A percentile compares a stretch with the other conserved stretches of the same genome.
These are phyloP conservation scores for Thelonectria rubi DNA, from an alignment of 2,329 filamentous ascomycete species.

Conservation along the genomic window DNA sequence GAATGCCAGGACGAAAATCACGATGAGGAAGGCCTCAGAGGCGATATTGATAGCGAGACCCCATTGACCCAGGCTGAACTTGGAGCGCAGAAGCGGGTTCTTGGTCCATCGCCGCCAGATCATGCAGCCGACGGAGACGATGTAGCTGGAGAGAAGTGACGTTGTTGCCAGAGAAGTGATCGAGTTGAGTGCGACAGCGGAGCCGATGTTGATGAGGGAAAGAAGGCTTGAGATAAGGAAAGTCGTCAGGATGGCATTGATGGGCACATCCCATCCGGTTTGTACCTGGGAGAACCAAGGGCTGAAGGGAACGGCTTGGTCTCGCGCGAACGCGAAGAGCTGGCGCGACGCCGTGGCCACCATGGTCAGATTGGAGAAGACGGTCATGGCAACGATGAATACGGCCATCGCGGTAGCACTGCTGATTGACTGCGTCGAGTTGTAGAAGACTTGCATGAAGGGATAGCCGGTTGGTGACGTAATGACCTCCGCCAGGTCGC, in stretches of 20 bases:
- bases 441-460: constrained; percentile 38
- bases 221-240: constrained; percentile 33
- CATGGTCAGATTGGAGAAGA: constrained; percentile 36
- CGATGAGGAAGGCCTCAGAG: constrained; percentile 31
- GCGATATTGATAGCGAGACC: constrained; percentile 31
- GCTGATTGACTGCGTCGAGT: constrained; percentile 30
- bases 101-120: constrained; percentile 34
- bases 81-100: constrained; percentile 24
- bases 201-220: constrained; percentile 37
- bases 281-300: constrained; percentile 34
- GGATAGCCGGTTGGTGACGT: constrained; percentile 32
- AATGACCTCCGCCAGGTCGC: constrained; percentile 33
- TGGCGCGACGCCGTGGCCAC: constrained; percentile 36
- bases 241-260: constrained; percentile 34
- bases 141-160: constrained; percentile 34
- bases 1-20: constrained; percentile 34
- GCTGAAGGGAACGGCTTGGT: constrained; percentile 37
- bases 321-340: constrained; percentile 35
- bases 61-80: constrained; percentile 32
- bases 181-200: constrained; percentile 29
- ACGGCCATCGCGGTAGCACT: constrained; percentile 34
- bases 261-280: constrained; percentile 30
- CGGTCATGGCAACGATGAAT: constrained; percentile 36
- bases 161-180: constrained; percentile 36
- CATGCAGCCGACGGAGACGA: constrained; percentile 38